These are phyloP conservation scores for Colletotrichum sp. DNA, from an alignment of 2,329 filamentous ascomycete species.

Conservation along the genomic window DNA sequence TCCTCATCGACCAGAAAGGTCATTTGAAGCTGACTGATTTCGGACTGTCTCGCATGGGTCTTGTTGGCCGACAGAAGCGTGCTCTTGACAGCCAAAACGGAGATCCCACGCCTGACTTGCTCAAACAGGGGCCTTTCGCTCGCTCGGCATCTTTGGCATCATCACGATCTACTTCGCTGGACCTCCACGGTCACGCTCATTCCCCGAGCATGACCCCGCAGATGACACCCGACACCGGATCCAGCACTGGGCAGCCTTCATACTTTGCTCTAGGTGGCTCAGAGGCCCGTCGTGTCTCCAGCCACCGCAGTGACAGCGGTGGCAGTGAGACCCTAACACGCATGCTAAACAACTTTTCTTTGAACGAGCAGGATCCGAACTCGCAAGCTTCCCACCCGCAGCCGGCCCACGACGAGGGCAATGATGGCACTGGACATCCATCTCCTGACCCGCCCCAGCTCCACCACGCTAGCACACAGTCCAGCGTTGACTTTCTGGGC, in stretches of 20 bases:
- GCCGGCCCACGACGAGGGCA: slow-evolving; percentile 76
- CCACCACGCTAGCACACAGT: slow-evolving; percentile 54
- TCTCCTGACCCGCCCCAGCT: slow-evolving; percentile 80
- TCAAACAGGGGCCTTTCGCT: slow-evolving; percentile 91
- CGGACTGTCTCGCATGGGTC: slow-evolving; percentile 93
- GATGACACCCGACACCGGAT: slow-evolving; percentile 75
- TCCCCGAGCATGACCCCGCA: slow-evolving; percentile 87
- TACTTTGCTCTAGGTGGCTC: slow-evolving; percentile 81
- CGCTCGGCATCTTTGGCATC: slow-evolving; percentile 85
- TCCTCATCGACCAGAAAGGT: slow-evolving; percentile 95
- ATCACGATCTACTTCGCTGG: slow-evolving; percentile 91
- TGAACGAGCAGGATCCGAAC: slow-evolving; percentile 63
- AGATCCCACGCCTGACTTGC: slow-evolving; percentile 88
- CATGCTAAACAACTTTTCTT: slow-evolving; percentile 81
- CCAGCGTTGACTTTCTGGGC: slow-evolving; percentile 53
- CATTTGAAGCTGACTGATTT: slow-evolving; percentile 98
- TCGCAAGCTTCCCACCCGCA: slow-evolving; percentile 50
- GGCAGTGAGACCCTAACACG: slow-evolving; percentile 84
- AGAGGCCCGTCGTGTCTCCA: slow-evolving; percentile 69
- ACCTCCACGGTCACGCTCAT: slow-evolving; percentile 73
- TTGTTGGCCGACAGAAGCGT: slow-evolving; percentile 95
- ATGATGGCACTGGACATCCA: slow-evolving; percentile 71
- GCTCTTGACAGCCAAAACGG: slow-evolving; percentile 77
- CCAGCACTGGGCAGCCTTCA: slow-evolving; percentile 80
- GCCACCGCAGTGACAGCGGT: slow-evolving; percentile 88